phyloP scores from a whole-genome alignment of 2,329 filamentous ascomycete genomes.

The Ophiosphaerella narmari region DNA sequence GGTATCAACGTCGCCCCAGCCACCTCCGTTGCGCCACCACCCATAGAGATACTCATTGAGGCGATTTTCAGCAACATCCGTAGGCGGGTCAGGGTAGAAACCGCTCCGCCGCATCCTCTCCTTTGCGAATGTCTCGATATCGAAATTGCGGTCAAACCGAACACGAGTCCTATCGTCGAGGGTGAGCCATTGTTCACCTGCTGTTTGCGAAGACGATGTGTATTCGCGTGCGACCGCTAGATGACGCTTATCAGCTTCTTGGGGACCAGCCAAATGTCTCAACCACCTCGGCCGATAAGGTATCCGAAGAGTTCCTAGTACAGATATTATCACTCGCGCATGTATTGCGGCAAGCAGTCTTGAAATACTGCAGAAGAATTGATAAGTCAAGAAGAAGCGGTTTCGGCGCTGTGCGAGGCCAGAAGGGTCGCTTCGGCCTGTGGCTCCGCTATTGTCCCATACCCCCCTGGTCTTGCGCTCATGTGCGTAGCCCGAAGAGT shows the following conservation, averaged over 20 bases:
- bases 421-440: constrained; percentile 64
- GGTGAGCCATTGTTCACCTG: constrained; percentile 27
- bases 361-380: constrained; percentile 77
- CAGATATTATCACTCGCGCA: constrained; percentile 59
- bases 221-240: constrained; percentile 4
- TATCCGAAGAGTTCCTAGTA: constrained; percentile 65
- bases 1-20: constrained; percentile 80
- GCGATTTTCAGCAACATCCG: constrained; percentile 60
- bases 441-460: constrained; percentile 28
- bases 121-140: constrained; percentile 81
- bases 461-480: constrained; percentile 66
- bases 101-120: constrained; percentile 57
- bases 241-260: constrained; percentile 24
- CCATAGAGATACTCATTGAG: constrained; percentile 77
- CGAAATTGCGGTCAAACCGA: constrained; percentile 53
- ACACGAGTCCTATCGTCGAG: constrained; percentile 29
- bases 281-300: constrained; percentile 68
- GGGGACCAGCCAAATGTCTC: constrained; percentile 54
- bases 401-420: constrained; percentile 79
- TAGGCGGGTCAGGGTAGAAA: constrained; percentile 26
- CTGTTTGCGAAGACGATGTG: constrained; percentile 4
- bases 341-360: constrained; percentile 65
- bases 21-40: constrained; percentile 83
- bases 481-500: constrained; percentile 62
- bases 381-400: constrained; percentile 75